A percentile compares a stretch with the other conserved stretches of the same genome.
These are phyloP conservation scores for Phytopythium oedochilum DNA, from an alignment of 352 stramenopile genomes.

Conservation along the genomic window DNA sequence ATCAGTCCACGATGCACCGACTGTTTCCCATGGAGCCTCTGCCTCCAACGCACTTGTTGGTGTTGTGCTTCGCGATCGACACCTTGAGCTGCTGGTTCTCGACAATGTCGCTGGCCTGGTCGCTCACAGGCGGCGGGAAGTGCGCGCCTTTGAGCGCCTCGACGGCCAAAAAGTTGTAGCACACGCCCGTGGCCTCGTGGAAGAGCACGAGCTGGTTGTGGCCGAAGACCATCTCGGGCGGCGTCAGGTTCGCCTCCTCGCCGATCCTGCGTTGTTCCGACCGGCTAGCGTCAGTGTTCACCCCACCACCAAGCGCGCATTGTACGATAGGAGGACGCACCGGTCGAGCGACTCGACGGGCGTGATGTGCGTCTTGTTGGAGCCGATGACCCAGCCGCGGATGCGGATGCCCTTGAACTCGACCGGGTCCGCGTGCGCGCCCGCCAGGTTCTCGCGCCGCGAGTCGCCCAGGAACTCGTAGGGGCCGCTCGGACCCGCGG, in stretches of 20 bases:
- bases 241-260: conserved; percentile 60
- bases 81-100: conserved; percentile 79
- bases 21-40: no score
- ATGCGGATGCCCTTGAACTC: conserved; percentile 70
- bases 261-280: conserved; percentile 36
- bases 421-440: conserved; percentile 43
- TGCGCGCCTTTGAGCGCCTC: conserved; percentile 74
- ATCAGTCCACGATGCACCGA: neutral
- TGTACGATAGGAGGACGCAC: conserved; percentile 30
- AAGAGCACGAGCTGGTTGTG: conserved; percentile 77
- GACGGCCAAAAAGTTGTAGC: conserved; percentile 72
- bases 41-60: conserved; percentile 43
- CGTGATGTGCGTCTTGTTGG: conserved; percentile 82
- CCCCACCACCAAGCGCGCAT: neutral
- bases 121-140: conserved; percentile 34
- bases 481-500: conserved; percentile 2
- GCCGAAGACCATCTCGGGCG: conserved; percentile 85
- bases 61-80: conserved; percentile 72
- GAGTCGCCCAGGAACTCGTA: conserved; percentile 50
- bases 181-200: conserved; percentile 64
- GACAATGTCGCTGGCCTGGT: conserved; percentile 43
- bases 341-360: conserved; percentile 64
- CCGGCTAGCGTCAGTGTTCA: no score
- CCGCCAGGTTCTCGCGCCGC: conserved; percentile 30
- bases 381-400: conserved; percentile 61